Evolutionary conservation across 306 rosid species (phyloP).

Genomic region (Malus sieversii): DNA sequence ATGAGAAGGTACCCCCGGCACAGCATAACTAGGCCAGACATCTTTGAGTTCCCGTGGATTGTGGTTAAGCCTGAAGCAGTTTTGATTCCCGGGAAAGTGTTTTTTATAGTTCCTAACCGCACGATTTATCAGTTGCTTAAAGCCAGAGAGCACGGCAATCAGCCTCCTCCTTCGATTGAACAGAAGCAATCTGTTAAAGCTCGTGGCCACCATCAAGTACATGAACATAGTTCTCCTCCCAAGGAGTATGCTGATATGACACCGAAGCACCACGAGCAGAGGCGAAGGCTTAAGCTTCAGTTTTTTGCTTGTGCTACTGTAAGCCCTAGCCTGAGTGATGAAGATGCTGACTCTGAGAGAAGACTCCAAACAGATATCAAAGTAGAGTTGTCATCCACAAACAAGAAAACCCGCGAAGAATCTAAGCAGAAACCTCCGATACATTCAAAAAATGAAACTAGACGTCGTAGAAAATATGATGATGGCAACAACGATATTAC

Average conservation of each 20-base stretch:
- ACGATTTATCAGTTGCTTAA: slow-evolving; percentile 49
- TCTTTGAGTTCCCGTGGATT: slow-evolving; percentile 63
- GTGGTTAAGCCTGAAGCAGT: slow-evolving; percentile 54
- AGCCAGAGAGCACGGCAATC: slow-evolving; percentile 7
- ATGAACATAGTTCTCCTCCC: background rate
- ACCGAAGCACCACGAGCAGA: slow-evolving; percentile 8
- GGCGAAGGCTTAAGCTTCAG: background rate
- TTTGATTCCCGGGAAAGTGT: slow-evolving; percentile 52
- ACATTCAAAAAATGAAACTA: slow-evolving; percentile 1
- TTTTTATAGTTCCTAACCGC: slow-evolving; percentile 47
- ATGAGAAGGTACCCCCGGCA: slow-evolving; percentile 54
- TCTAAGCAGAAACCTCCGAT: background rate
- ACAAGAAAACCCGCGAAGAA: background rate
- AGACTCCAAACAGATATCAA: background rate
- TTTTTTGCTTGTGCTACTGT: background rate
- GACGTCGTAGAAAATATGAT: background rate
- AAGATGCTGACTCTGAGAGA: background rate
- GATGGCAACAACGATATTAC: background rate
- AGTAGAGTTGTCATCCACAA: background rate
- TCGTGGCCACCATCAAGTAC: background rate
- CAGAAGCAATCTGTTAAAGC: background rate
- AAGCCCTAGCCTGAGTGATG: background rate
- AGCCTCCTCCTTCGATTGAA: background rate
- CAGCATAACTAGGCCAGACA: slow-evolving; percentile 56
- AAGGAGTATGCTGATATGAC: slow-evolving; percentile 16